These are phyloP conservation scores for Pisolithus thermaeus DNA, from an alignment of 1,284 basidiomycete species.

Conservation along the genomic window DNA sequence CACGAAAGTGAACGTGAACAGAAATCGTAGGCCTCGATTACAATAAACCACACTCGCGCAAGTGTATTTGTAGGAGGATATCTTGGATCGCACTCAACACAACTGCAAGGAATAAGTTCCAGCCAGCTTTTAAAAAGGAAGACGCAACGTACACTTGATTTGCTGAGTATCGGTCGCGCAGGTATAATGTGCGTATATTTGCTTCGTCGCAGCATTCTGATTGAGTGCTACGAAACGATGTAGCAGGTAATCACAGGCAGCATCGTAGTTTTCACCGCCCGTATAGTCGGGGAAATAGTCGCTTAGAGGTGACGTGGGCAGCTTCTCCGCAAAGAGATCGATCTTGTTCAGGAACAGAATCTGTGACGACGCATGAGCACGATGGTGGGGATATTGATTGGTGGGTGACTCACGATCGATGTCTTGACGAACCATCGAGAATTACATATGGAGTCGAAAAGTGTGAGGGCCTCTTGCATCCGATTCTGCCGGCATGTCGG, in stretches of 20 bases:
- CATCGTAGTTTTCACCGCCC: conserved; percentile 81
- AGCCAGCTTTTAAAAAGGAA: background rate
- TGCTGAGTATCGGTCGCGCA: conserved; percentile 88
- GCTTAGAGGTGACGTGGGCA: conserved; percentile 79
- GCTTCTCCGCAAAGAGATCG: conserved; percentile 92
- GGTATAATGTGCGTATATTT: conserved; percentile 86
- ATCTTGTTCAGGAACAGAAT: conserved; percentile 95
- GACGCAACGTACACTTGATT: conserved; percentile 65
- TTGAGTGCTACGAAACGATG: conserved; percentile 86
- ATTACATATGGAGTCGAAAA: conserved; percentile 97
- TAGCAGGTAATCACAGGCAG: conserved; percentile 80
- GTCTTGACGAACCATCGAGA: conserved; percentile 92
- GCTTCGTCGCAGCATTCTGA: conserved; percentile 81
- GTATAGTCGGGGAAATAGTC: conserved; percentile 87
- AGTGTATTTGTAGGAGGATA: conserved; percentile 76
- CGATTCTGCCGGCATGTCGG: conserved; percentile 60
- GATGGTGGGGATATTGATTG: background rate
- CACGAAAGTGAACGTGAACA: conserved; percentile 2
- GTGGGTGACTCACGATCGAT: conserved; percentile 56
- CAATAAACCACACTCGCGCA: conserved; percentile 82
- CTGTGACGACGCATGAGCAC: conserved; percentile 30
- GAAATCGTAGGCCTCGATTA: conserved; percentile 25
- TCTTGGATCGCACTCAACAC: conserved; percentile 79
- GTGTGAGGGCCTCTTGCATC: conserved; percentile 93
- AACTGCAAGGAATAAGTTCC: conserved; percentile 39